A percentile compares a stretch with the other conserved stretches of the same genome.
Conservation (phyloP, 2,329 filamentous ascomycete genomes). For the Alternaria triticimaculans region DNA sequence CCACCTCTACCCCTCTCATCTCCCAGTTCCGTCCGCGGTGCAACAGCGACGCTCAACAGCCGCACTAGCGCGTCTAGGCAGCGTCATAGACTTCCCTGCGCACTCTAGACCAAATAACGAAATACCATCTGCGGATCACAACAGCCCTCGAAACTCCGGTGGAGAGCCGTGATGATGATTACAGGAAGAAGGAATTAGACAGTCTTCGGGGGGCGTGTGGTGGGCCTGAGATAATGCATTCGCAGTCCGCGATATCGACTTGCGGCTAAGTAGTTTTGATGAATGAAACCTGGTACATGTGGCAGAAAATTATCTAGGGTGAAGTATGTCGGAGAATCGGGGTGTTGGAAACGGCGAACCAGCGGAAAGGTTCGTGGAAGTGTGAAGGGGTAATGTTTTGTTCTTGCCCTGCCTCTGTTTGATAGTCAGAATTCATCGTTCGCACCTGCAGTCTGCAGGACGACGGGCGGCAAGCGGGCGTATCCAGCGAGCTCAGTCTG, state of each 20-base stretch:
- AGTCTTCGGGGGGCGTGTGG: neutral
- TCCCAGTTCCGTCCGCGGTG: neutral
- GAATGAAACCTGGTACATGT: neutral
- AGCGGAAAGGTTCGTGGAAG: neutral
- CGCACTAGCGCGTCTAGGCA: slow-evolving; percentile 12
- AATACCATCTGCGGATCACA: neutral
- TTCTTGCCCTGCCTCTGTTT: neutral
- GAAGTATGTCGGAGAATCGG: neutral
- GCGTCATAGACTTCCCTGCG: slow-evolving; percentile 17
- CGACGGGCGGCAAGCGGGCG: neutral
- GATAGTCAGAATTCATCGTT: neutral
- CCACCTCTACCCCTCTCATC: neutral
- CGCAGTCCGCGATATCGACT: neutral
- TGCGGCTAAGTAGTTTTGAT: neutral
- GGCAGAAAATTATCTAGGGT: neutral
- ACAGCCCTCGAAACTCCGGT: slow-evolving; percentile 13
- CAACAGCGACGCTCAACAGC: neutral
- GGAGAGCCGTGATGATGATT: slow-evolving; percentile 26
- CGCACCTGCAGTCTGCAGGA: neutral
- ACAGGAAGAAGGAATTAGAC: slow-evolving; percentile 4
- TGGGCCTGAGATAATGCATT: neutral
- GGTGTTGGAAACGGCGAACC: neutral
- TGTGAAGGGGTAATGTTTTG: neutral
- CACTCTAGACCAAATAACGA: neutral
- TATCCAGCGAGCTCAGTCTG: neutral